Conservation (phyloP, 352 stramenopile genomes). For the Pythium sp. region DNA sequence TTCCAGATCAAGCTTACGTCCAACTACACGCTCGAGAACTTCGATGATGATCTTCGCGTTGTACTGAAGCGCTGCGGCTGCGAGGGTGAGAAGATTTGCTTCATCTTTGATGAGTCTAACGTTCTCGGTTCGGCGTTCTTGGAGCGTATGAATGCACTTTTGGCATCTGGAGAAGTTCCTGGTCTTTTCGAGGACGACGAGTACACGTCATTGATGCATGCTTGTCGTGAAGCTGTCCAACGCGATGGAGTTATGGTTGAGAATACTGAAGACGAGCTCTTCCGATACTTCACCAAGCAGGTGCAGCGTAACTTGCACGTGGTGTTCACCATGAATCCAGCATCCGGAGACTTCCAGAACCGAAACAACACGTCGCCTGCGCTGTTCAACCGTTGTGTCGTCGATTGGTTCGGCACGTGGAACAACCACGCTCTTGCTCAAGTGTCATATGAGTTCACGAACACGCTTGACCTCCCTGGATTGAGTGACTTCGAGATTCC, state of each 20-base stretch:
- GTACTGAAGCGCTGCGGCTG: slow-evolving; percentile 98
- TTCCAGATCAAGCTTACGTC: slow-evolving; percentile 99
- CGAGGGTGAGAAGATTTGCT: slow-evolving; percentile 99
- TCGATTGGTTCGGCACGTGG: slow-evolving; percentile 99
- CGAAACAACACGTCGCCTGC: slow-evolving; percentile 98
- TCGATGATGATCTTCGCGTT: slow-evolving; percentile 98
- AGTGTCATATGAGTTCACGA: slow-evolving; percentile 97
- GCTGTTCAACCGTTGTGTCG: slow-evolving; percentile 99
- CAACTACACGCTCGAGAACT: slow-evolving; percentile 98
- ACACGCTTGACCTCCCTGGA: slow-evolving; percentile 93
- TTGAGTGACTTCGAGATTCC: slow-evolving; percentile 57
- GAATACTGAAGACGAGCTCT: slow-evolving; percentile 95
- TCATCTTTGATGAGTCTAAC: slow-evolving; percentile 99
- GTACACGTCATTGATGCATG: slow-evolving; percentile 95
- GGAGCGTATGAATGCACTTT: slow-evolving; percentile 99
- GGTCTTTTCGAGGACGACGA: slow-evolving; percentile 99
- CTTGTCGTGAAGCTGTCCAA: slow-evolving; percentile 93
- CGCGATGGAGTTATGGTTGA: slow-evolving; percentile 87
- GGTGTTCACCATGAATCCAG: slow-evolving; percentile 99
- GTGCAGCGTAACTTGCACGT: slow-evolving; percentile 99
- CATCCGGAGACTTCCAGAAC: slow-evolving; percentile 94
- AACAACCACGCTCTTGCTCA: slow-evolving; percentile 97
- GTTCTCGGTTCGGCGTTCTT: slow-evolving; percentile 98
- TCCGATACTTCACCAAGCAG: slow-evolving; percentile 96
- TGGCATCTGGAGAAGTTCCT: slow-evolving; percentile 99